Percentiles rank a stretch among this genome's conserved stretches.
These are phyloP conservation scores for Wickerhamomyces canadensis DNA, from an alignment of 805 yeast species.

Conservation along the genomic window DNA sequence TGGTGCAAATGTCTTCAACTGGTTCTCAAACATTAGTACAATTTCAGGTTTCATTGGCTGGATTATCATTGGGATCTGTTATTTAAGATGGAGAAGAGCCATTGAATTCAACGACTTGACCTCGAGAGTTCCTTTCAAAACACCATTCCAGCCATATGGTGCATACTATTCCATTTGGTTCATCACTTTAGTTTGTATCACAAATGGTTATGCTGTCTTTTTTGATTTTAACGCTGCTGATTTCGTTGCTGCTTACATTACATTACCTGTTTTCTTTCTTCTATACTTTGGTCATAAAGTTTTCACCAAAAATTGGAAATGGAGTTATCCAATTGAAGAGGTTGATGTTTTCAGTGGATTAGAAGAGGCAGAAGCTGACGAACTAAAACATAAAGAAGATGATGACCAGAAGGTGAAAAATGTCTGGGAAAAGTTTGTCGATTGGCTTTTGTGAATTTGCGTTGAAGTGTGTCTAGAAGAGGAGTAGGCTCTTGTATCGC, in stretches of 20 bases:
- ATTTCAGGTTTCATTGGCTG: conserved; percentile 74
- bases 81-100: conserved; percentile 65
- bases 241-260: conserved; percentile 69
- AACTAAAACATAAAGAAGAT: conserved; percentile 11
- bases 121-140: conserved; percentile 54
- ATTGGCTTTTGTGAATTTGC: conserved; percentile 19
- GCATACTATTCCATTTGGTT: conserved; percentile 48
- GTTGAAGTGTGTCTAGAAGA: too few species aligned
- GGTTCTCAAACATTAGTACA: conserved; percentile 73
- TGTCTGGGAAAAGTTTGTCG: conserved; percentile 14
- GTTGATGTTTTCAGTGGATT: conserved; percentile 59
- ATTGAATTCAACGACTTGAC: conserved; percentile 43
- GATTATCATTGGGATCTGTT: conserved; percentile 64
- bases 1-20: conserved; percentile 54
- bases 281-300: conserved; percentile 56
- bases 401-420: conserved; percentile 7
- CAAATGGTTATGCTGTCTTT: conserved; percentile 72
- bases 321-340: conserved; percentile 48
- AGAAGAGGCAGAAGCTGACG: conserved; percentile 47
- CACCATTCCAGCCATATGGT: conserved; percentile 52
- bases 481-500: too few species aligned
- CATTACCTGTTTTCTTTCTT: conserved; percentile 49
- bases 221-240: conserved; percentile 37
- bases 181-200: conserved; percentile 48
- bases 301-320: conserved; percentile 37